Evolutionary conservation across 83 land plant species (phyloP), one percentile per base, ranked within the genome.

Genomic region (Thuja plicata): DNA sequence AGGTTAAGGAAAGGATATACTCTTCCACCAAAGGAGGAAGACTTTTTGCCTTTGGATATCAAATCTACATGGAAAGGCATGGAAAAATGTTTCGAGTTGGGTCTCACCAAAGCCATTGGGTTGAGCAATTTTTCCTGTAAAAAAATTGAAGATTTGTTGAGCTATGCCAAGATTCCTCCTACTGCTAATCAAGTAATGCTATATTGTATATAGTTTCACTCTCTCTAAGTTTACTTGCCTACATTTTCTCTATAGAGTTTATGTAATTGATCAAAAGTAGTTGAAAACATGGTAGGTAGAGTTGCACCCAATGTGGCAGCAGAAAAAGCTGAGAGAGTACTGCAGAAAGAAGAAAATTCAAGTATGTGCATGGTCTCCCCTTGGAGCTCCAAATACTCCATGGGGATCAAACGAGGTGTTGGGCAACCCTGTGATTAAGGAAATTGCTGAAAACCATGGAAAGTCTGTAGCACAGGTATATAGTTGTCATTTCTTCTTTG

Each of bases 131-230:
- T 95, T 89, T 91, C 92, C 1, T 86, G 87, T 46, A 91, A 88
- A 37, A 92, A 92, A 80, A 87, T 91, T 24, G 71, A 62, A 62
- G 71, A 62, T 62, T 24, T 62, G 71, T 62, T 96, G 16, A 38
- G 80, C 21, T 48, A 87, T 84, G 94, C 98, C n/a, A 86, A 83
- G 6, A 93, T 95, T 50, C 92, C 94, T 9, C 97, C 97, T 10
- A 92, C 96, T 3, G 96, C 94, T n/a, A 94, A 96, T 85, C 97
- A 96, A 92, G 97, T 93, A 38, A 46, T 76, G 50, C 9, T 66
- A 27, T 27, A n/a, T n/a, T 7, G 27, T 66, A 27, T 66, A 24
- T 66, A 24, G 8, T 27, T 27, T 66, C 5, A 3, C n/a, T 27
- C 10, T 66, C 30, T 46, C 10, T 66, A 27, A 24, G 10, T 66